Percentiles rank a stretch among this genome's conserved stretches.
phyloP scores from a whole-genome alignment of 2,329 filamentous ascomycete genomes.

The Sclerotiophoma versabilis region DNA sequence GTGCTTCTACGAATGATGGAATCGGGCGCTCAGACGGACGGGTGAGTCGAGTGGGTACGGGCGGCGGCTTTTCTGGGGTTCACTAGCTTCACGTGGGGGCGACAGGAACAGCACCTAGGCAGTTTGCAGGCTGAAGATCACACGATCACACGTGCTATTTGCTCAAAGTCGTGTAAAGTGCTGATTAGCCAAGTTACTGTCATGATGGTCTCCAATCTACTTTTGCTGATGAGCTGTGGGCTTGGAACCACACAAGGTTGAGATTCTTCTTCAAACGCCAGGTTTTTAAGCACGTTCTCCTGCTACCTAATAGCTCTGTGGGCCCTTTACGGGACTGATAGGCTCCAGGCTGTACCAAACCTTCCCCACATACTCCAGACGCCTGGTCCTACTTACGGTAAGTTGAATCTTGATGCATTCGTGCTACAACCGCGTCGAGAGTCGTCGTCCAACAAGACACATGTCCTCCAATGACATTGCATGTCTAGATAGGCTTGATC shows the following conservation, averaged over 20 bases:
- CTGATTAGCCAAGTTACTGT: background rate
- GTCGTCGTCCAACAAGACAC: conserved; percentile 20
- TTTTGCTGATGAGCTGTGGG: background rate
- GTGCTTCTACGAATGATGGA: conserved; percentile 12
- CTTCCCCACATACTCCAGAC: conserved; percentile 11
- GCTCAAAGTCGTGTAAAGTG: background rate
- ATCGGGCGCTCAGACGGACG: conserved; percentile 11
- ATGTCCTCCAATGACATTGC: background rate
- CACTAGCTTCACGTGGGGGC: conserved; percentile 18
- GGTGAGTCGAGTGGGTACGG: conserved; percentile 15
- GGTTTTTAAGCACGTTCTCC: background rate
- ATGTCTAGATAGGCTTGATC: conserved; percentile 73
- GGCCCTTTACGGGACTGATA: conserved; percentile 1
- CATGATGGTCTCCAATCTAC: background rate
- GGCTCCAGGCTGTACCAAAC: background rate
- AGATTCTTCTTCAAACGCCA: background rate
- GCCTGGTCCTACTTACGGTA: conserved; percentile 5
- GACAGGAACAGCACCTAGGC: conserved; percentile 6
- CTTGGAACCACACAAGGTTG: background rate
- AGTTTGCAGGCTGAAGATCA: conserved; percentile 9
- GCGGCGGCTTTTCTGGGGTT: conserved; percentile 9
- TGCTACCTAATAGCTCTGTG: background rate
- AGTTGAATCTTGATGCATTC: conserved; percentile 11
- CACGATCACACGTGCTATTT: background rate
- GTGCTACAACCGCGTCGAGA: conserved; percentile 11